phyloP scores from a whole-genome alignment of 306 rosid species.

The Corylus avellana region DNA sequence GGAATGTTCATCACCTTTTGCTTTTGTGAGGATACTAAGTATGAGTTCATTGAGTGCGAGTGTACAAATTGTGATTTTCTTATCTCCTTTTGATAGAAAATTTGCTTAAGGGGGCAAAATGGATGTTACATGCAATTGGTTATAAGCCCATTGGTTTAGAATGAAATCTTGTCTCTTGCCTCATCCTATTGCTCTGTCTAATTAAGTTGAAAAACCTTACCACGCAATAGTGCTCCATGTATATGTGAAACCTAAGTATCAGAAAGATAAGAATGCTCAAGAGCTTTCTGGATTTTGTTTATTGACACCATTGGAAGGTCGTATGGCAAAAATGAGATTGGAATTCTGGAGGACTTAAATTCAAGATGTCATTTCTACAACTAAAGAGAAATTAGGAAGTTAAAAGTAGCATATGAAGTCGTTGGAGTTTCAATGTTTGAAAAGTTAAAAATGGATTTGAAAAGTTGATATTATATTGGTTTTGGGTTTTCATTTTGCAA shows the following conservation, averaged over 20 bases:
- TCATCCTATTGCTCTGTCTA: background rate
- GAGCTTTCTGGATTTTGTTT: background rate
- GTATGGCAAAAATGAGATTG: background rate
- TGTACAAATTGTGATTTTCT: background rate
- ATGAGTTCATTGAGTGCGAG: background rate
- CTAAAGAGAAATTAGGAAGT: background rate
- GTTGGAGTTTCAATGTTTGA: background rate
- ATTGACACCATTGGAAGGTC: background rate
- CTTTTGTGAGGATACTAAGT: background rate
- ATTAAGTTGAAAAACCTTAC: background rate
- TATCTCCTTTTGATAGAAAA: background rate
- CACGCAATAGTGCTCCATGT: background rate
- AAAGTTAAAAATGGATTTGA: background rate
- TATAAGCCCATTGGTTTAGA: background rate
- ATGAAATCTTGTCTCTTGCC: background rate
- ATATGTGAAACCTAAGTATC: background rate
- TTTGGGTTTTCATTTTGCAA: background rate
- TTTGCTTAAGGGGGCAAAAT: background rate
- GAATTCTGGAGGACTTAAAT: background rate
- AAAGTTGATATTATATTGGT: background rate
- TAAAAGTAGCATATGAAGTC: background rate
- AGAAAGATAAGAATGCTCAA: background rate
- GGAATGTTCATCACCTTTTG: background rate
- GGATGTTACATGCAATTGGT: background rate
- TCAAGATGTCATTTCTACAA: background rate